These are phyloP conservation scores for Aegilops umbellulata DNA, from an alignment of 176 grass and related monocot species.

Conservation along the genomic window DNA sequence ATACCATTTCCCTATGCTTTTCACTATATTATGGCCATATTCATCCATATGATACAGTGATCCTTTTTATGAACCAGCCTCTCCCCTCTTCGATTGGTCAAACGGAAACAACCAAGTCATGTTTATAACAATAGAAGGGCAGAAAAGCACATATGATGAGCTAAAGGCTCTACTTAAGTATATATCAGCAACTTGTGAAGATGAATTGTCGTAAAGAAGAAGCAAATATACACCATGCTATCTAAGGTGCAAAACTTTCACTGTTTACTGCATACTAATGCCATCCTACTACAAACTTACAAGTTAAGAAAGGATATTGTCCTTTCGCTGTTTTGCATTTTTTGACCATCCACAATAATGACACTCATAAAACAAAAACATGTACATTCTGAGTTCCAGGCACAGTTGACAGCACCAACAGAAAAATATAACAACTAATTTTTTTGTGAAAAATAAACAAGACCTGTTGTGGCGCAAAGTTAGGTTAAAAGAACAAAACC, in stretches of 20 bases:
- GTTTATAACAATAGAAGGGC: neutral
- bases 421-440: neutral
- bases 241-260: neutral
- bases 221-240: neutral
- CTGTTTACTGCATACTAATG: neutral
- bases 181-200: neutral
- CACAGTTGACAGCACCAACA: neutral
- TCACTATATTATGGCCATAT: neutral
- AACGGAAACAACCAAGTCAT: neutral
- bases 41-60: neutral
- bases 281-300: neutral
- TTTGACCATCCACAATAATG: neutral
- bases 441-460: neutral
- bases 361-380: neutral
- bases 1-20: neutral
- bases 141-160: neutral
- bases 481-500: neutral
- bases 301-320: neutral
- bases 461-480: neutral
- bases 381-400: neutral
- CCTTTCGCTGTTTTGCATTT: neutral
- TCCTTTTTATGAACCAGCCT: neutral
- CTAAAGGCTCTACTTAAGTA: conserved; percentile 6
- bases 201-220: neutral
- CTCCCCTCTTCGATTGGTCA: neutral